Base-by-base conservation (phyloP, 805 yeast species). In the Candida awuae region DNA sequence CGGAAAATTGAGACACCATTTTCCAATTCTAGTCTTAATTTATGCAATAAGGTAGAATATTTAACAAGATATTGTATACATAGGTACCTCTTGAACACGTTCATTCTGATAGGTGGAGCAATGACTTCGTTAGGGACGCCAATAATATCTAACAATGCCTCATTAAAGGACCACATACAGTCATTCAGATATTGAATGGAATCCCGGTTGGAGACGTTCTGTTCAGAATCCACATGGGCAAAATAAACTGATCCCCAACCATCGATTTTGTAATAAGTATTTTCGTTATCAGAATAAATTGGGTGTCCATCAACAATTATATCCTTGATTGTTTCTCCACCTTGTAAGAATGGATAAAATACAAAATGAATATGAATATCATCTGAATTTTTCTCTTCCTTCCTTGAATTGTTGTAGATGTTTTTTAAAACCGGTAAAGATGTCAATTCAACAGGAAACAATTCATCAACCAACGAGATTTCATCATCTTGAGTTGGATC, bases 191-290 rank as follows among this genome's bases (percentile, higher is more conserved):
- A 5, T 4, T 23, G 27, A 16, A 14, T n/a, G 12, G 33, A 7
- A n/a, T 30, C 28, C 13, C 6, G 42, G 23, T 19, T 37, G 4
- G 35, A 17, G n/a, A 21, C 22, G 8, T 7, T 9, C 13, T 16
- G 17, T 20, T 20, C 21, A 13, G 14, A 21, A 20, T 39, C 41
- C 8, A 38, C 13, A 37, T 53, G 56, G 2, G 54, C 47, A 35
- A 58, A 57, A 36, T 58, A 59, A 8, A 58, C 34, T 1, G 47
- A 37, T 3, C 62, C 62, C 57, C 56, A 54, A 10, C 41, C 18
- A 3, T 33, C 40, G 9, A 59, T 45, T 15, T 32, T 29, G 9
- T 50, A 21, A 33, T 40, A 40, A 2, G 49, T 45, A 36, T 56
- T 56, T 29, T 49, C 56, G 6, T 30, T 15, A 6, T 35, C 20